These are phyloP conservation scores for Aurantiochytrium sp. DNA, from an alignment of 108 stramenopile genomes.

Conservation along the genomic window DNA sequence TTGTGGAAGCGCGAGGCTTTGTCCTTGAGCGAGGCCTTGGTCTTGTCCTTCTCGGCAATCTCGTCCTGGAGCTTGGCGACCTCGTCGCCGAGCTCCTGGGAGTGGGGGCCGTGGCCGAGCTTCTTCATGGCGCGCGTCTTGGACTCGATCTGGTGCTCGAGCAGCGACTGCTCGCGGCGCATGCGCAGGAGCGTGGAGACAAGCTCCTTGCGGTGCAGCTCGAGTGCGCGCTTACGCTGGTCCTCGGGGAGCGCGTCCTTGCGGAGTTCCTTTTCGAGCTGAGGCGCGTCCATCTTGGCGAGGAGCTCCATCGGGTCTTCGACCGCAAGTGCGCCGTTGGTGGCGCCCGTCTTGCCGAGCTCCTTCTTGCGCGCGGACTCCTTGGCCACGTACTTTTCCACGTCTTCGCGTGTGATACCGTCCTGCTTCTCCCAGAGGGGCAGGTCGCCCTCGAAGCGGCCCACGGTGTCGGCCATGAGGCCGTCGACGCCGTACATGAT, in stretches of 20 bases:
- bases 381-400: not conserved
- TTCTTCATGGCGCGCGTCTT: not conserved
- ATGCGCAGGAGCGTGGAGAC: not conserved
- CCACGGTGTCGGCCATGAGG: not conserved
- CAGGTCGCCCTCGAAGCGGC: not conserved
- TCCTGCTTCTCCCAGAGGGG: constrained; percentile 8
- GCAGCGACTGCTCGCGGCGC: not conserved
- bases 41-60: not conserved
- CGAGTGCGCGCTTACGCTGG: not conserved
- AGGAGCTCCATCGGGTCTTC: not conserved
- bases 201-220: not conserved
- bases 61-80: not conserved
- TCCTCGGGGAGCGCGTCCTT: not conserved
- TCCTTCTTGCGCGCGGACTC: not conserved
- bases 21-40: not conserved
- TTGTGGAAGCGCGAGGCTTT: not conserved
- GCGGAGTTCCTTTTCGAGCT: not conserved
- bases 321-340: not conserved
- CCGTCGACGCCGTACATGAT: not conserved
- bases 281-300: not conserved
- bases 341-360: not conserved
- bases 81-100: not conserved
- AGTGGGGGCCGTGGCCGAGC: not conserved
- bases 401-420: not conserved
- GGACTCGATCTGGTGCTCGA: not conserved